Base-by-base conservation (phyloP, 2,329 filamentous ascomycete species). In the Colletotrichum camelliae region DNA sequence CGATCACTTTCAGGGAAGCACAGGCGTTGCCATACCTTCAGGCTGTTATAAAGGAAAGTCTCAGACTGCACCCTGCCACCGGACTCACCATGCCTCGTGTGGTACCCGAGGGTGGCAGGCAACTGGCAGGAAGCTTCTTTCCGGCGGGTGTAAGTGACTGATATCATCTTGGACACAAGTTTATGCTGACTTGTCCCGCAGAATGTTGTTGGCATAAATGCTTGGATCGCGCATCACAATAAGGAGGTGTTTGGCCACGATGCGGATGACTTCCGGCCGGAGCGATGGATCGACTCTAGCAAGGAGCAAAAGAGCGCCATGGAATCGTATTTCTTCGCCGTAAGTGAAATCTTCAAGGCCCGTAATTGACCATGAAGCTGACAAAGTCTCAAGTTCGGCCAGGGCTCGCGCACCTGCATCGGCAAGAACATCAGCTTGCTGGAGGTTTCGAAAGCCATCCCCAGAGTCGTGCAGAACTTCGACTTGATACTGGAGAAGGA, bases 391-490 rank as follows among this genome's bases (percentile, higher is more conserved):
- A 84, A 89, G 77, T 91, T 91, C 78, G 89, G 89, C 2, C 86
- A 86, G 1, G 89, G 89, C 0, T 85, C 87, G 2, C 80, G 89
- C 74, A 89, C 88, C 1, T 91, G 89, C 73, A 89, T 91, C 64
- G 81, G 81, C 10, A 77, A 75, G 31, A 67, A 80, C 66, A 67
- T 80, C 33, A 84, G 85, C 6, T 79, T 85, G n/a, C 78, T 88
- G 66, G 87, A 88, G 78, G 85, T 88, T 66, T 81, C 80, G 16
- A 88, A 87, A 77, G 65, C 87, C 16, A 81, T 88, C 6, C 86
- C 86, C 2, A 78, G 83, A n/a, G 67, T 86, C 4, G 66, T 86
- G 12, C 80, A 78, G 10, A 79, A 81, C 9, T 85, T 85, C 60
- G 81, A 85, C 13, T 81, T 85, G 43, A 13, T 27, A 12, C n/a